Evolutionary conservation across 2,329 filamentous ascomycete species (phyloP).

Genomic region (Neoarthrinium moseri): DNA sequence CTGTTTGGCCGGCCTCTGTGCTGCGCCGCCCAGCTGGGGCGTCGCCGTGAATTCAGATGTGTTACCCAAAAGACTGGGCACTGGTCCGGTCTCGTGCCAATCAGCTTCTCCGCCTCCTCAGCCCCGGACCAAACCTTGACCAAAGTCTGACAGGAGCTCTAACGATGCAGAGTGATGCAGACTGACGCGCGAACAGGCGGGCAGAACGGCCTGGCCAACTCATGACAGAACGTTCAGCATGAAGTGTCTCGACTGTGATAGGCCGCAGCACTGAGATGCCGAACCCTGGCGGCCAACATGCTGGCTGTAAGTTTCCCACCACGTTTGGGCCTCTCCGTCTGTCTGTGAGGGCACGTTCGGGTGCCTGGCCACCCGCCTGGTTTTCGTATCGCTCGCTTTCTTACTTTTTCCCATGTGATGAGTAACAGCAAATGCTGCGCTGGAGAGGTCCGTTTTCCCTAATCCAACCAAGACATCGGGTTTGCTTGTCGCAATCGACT

Average conservation of each 20-base stretch:
- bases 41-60: neutral
- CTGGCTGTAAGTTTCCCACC: no score
- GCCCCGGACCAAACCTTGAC: neutral
- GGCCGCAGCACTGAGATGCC: neutral
- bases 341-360: neutral
- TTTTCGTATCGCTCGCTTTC: neutral
- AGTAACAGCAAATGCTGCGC: neutral
- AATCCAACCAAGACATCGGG: neutral
- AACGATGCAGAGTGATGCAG: no score
- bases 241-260: neutral
- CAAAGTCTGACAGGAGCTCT: slow-evolving; percentile 7
- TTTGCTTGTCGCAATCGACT: neutral
- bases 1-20: no score
- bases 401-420: neutral
- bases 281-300: neutral
- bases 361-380: neutral
- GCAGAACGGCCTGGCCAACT: no score
- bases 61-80: neutral
- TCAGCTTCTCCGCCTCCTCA: slow-evolving; percentile 1
- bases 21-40: no score
- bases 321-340: no score
- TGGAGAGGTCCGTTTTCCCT: neutral
- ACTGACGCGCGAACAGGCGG: no score
- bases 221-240: neutral
- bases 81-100: slow-evolving; percentile 5